Base-by-base conservation (phyloP, 2,329 filamentous ascomycete genomes). In the Podosphaera leucotricha region DNA sequence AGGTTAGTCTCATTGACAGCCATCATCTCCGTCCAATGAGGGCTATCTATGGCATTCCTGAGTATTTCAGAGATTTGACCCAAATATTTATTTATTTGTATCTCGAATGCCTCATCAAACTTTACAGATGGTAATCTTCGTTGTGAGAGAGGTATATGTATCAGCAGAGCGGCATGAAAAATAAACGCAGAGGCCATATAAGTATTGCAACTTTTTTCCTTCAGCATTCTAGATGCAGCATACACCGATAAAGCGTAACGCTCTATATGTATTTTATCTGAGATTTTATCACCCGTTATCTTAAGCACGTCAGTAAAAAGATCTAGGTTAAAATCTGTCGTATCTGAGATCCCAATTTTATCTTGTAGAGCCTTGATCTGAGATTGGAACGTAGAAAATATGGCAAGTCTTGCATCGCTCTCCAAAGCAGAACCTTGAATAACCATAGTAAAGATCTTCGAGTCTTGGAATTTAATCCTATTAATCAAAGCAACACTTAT, bases 401-500 rank as follows among this genome's bases (percentile, higher is more conserved):
- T 48, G 5, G 42, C 35, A n/a, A 52, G 39, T 41, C 48, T 50
- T 11, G 44, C 26, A 20, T 45, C 47, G 40, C 47, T 53, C 10
- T 47, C 47, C 10, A 43, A n/a, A 11, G 43, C 50, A 44, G 52
- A 52, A 20, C 51, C 53, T 36, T 64, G 64, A 6, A 68, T 52
- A 22, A 69, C 63, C 58, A 65, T 64, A 0, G 64, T 64, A 57
- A 68, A 68, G 45, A 68, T 61, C 54, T 65, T 54, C 1, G 49
- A 52, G 36, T 79, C 77, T 41, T 63, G 60, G 51, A 72, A 78
- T 43, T 75, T 68, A 10, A 80, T 55, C 28, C 66, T 68, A 47
- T 82, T 76, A 38, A 81, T 64, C 20, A 81, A 60, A 1, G 72
- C 74, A 5, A 77, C 63, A 52, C 73, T 77, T 54, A 69, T 72